Evolutionary conservation across 1,284 basidiomycete species (phyloP).

Genomic region (Tausonia pullulans): DNA sequence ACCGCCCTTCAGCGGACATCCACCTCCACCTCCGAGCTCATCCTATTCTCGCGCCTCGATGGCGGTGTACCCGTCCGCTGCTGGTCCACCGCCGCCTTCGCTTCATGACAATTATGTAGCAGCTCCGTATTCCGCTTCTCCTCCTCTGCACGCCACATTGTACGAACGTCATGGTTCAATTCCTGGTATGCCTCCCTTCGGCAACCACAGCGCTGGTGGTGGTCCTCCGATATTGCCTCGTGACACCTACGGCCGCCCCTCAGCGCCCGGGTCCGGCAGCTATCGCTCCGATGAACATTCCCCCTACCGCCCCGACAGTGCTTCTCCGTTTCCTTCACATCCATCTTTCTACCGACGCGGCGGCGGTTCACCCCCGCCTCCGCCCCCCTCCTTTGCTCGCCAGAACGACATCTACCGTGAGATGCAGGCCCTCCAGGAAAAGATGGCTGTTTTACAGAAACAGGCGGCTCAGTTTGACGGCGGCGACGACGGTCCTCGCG

Average conservation of each 20-base stretch:
- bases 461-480: not conserved
- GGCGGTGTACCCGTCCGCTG: not conserved
- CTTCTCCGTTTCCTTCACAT: not conserved
- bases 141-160: too few relatives aligned
- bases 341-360: not conserved
- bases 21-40: not conserved
- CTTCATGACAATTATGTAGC: too few relatives aligned
- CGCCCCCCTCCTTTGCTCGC: not conserved
- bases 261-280: not conserved
- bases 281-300: not conserved
- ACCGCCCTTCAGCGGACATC: not conserved
- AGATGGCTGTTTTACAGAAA: not conserved
- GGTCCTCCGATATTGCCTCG: too few relatives aligned
- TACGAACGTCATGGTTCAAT: too few relatives aligned
- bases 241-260: not conserved
- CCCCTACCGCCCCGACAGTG: not conserved
- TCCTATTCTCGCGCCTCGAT: not conserved
- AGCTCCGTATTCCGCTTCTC: too few relatives aligned
- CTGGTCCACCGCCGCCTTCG: too few relatives aligned
- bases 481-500: too few relatives aligned
- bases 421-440: slow-evolving; percentile 7
- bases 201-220: too few relatives aligned
- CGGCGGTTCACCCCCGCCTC: not conserved
- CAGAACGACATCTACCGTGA: not conserved
- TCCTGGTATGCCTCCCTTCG: too few relatives aligned